Evolutionary conservation across 202 grass and related monocot species (phyloP), one percentile per base, ranked within the genome.

Genomic region (Zizania palustris): DNA sequence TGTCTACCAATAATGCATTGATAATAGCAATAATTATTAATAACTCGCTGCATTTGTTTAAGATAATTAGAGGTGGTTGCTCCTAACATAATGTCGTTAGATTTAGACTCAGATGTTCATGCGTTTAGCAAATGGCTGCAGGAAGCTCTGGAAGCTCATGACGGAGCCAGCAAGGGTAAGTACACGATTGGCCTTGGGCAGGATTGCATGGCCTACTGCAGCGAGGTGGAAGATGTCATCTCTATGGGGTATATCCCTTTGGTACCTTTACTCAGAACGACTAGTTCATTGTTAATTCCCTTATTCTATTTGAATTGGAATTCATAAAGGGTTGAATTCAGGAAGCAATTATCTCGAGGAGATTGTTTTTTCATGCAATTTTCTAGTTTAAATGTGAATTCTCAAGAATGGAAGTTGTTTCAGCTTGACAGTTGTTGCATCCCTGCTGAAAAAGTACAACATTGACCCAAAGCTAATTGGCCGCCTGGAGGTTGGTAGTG

Each of bases 171-270:
- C 81, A 95, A 93, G 65, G 96, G 96, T 13, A 98, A 98, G 72
- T 98, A 98, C 45, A 98, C 96, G 10, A 95, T 98, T 49, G 96
- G 96, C 13, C 89, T 99, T 16, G 96, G 92, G 34, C 96, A 99
- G 82, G 96, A 99, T 39, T 91, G 87, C 79, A 99, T 99, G 96
- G 92, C 89, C 55, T 99, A 96, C 28, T 96, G 92, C 78, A 89
- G 87, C 48, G 89, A 99, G 51, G 77, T 91, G 39, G 96, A 99
- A 85, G 96, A 99, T 79, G 96, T 99, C 8, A 99, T 99, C 35
- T 99, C 92, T 4, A 99, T 96, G 96, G 87, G 95, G 95, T 98
- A 80, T 63, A 71, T 61, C 13, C 63, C 16, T 12, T 12, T 60
- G 0, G 15, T 64, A 58, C 12, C 11, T 33, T 33, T 5, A 9